These are phyloP conservation scores for Sambucus nigra DNA, from an alignment of 129 eudicot species.

Conservation along the genomic window DNA sequence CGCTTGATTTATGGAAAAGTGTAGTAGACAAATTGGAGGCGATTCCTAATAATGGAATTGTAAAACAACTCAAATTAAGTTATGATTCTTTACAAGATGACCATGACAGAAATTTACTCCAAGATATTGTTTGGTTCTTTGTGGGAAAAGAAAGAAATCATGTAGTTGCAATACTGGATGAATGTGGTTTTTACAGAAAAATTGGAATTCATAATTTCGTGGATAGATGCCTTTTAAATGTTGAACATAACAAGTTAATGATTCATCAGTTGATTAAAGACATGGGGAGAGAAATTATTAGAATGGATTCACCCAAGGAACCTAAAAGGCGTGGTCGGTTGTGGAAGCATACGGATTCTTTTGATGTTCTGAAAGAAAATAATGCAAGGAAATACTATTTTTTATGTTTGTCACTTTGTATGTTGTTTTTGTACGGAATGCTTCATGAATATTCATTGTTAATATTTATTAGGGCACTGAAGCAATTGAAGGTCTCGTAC, in stretches of 20 bases:
- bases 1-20: constrained; percentile 12
- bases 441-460: no score
- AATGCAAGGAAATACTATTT: background rate
- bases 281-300: constrained; percentile 11
- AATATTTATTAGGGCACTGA: background rate
- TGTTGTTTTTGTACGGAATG: no score
- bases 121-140: constrained; percentile 3
- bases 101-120: background rate
- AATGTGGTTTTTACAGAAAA: background rate
- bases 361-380: constrained; percentile 1
- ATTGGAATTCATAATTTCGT: constrained; percentile 11
- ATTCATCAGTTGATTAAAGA: constrained; percentile 5
- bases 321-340: constrained; percentile 5
- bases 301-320: constrained; percentile 9
- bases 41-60: constrained; percentile 1
- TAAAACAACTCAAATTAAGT: background rate
- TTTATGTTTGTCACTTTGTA: no score
- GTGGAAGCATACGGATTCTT: constrained; percentile 11
- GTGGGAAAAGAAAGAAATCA: constrained; percentile 1
- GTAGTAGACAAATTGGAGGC: constrained; percentile 3
- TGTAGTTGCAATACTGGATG: background rate
- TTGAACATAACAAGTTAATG: background rate
- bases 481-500: background rate
- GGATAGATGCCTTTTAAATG: constrained; percentile 2
- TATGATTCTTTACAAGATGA: background rate